These are phyloP conservation scores for Cyberlindnera japonica DNA, from an alignment of 805 yeast genomes.

Conservation along the genomic window DNA sequence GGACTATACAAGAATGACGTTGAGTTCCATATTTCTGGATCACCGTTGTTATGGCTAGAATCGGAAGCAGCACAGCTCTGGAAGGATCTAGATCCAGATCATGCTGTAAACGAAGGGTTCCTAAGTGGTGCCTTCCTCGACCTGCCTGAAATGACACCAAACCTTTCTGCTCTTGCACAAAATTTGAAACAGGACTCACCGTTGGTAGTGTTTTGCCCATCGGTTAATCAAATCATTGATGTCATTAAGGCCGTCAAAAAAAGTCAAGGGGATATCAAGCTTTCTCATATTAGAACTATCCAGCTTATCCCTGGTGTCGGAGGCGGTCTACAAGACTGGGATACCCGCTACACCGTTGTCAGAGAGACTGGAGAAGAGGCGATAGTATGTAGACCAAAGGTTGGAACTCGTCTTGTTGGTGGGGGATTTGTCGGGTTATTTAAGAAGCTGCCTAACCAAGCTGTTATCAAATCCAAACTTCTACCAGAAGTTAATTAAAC, in stretches of 20 bases:
- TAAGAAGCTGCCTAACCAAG: slow-evolving; percentile 29
- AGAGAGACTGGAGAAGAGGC: slow-evolving; percentile 39
- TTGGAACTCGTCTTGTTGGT: slow-evolving; percentile 43
- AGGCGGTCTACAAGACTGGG: slow-evolving; percentile 52
- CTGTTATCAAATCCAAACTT: slow-evolving; percentile 15
- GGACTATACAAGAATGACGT: slow-evolving; percentile 45
- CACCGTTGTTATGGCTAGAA: slow-evolving; percentile 40
- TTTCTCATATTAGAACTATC: slow-evolving; percentile 36
- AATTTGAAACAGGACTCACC: slow-evolving; percentile 40
- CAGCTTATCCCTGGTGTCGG: slow-evolving; percentile 47
- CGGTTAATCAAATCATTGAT: slow-evolving; percentile 45
- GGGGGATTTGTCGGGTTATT: slow-evolving; percentile 50
- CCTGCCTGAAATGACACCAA: slow-evolving; percentile 40
- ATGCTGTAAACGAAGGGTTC: slow-evolving; percentile 27
- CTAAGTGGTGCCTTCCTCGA: slow-evolving; percentile 45
- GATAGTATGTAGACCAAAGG: slow-evolving; percentile 47
- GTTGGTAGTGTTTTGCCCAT: slow-evolving; percentile 43
- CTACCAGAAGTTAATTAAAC: slow-evolving; percentile 1
- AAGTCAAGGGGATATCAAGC: slow-evolving; percentile 28
- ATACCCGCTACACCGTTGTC: slow-evolving; percentile 37
- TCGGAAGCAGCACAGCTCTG: slow-evolving; percentile 25
- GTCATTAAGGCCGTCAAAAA: slow-evolving; percentile 32
- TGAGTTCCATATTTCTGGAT: slow-evolving; percentile 39
- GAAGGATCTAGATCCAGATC: slow-evolving; percentile 22
- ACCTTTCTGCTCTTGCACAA: slow-evolving; percentile 32